Evolutionary conservation across 139 green algal species (phyloP), one percentile per base, ranked within the genome.

Genomic region (Klebsormidium nitens): DNA sequence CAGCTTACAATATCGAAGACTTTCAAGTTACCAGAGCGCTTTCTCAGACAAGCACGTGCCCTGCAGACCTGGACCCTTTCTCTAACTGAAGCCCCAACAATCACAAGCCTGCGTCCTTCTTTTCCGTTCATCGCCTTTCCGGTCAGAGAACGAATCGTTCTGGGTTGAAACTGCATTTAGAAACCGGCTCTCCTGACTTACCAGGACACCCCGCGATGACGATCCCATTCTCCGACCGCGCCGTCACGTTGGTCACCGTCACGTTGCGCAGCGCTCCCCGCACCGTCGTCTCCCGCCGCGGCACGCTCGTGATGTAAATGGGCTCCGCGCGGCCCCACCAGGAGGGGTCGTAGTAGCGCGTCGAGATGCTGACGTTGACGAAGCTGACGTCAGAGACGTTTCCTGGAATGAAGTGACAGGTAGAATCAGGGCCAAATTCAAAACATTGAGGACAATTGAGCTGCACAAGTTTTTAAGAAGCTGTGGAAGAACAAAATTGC

Each of bases 171-270:
- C n/a, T n/a, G n/a, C n/a, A n/a, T n/a, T n/a, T n/a, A n/a, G n/a
- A n/a, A n/a, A n/a, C n/a, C n/a, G n/a, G n/a, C n/a, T n/a, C n/a
- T n/a, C n/a, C n/a, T n/a, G n/a, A n/a, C n/a, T n/a, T n/a, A n/a
- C n/a, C n/a, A n/a, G 23, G 48, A 36, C 5, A 71, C 26, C 64
- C 64, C 5, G 64, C 29, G 19, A 72, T 49, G 17, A 72, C 71
- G 35, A 72, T 72, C 5, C 64, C 64, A 50, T 72, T 72, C 64
- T 72, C 64, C 5, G 64, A 72, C 6, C 49, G 5, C n/a, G 64
- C 64, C 14, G 48, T 46, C 6, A 72, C 40, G 49, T 71, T 71
- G 14, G 14, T 8, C 35, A 72, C 5, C 11, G 34, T 47, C 6
- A 72, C 64, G 23, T 71, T 28, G 26, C 64, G 47, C 8, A 72